Base-by-base conservation (phyloP, 1,139 yeast genomes). In the Groenewaldozyma sp. region DNA sequence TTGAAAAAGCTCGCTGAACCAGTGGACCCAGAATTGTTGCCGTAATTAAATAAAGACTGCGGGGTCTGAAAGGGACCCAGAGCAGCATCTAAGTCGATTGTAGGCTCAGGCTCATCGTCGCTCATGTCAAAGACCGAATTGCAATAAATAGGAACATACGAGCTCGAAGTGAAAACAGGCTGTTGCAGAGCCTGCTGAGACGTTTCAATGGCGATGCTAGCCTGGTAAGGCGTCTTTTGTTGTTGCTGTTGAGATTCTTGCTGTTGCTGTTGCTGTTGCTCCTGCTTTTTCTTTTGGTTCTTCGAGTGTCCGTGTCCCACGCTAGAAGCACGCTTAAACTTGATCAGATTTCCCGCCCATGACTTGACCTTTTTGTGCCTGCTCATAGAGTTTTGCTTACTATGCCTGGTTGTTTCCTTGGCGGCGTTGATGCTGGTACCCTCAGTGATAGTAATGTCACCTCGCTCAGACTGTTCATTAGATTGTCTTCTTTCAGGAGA, bases 21-120 rank as follows among this genome's bases (percentile, higher is more conserved):
- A 16, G 42, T 35, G 17, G 41, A 46, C 28, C 41, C 44, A 34
- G 40, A 45, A 7, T 43, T 22, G 38, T 37, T 39, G 20, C 34
- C 2, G 17, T 36, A 13, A 16, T 18, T 22, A n/a, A 29, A 19
- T 24, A 35, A 36, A 16, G 20, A 14, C 3, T 40, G 35, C 6
- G 42, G 47, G 16, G 44, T 46, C 1, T 45, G 39, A 34, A 51
- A 49, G 3, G 55, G 58, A 36, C 51, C 49, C 34, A 58, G 44
- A 2, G 64, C 64, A 20, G 56, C 62, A 40, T 60, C 60, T 5
- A 60, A 48, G 35, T 60, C 63, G 28, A 60, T 60, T 13, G 43
- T 41, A 6, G 51, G 50, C 33, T 45, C 50, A 9, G 45, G 46
- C 28, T 38, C 46, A 20, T 33, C 33, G n/a, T 24, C 29, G 24